A percentile compares a stretch with the other conserved stretches of the same genome.
Conservation (phyloP, 2,329 filamentous ascomycete genomes). For the Canariomyces notabilis region DNA sequence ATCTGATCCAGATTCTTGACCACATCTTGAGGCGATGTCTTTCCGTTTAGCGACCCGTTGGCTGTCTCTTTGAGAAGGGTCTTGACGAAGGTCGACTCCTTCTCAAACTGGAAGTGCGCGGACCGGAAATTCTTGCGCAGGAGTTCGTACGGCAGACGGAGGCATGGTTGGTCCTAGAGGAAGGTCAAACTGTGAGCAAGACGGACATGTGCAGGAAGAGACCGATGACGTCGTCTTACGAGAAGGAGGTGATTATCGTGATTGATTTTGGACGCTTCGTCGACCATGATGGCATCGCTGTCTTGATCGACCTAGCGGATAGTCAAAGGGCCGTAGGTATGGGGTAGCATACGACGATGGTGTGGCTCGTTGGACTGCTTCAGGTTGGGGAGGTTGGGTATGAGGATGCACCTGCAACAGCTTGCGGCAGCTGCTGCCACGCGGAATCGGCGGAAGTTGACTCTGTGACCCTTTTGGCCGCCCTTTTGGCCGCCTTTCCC, state of each 20-base stretch:
- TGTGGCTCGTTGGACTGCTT: not conserved
- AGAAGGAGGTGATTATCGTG: constrained; percentile 72
- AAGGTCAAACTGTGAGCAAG: not conserved
- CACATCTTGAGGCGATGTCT: constrained; percentile 62
- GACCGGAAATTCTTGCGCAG: constrained; percentile 91
- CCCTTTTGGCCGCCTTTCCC: not conserved
- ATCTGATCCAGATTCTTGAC: constrained; percentile 78
- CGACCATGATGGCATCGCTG: constrained; percentile 44
- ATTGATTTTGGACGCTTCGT: constrained; percentile 63
- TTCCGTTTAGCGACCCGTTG: constrained; percentile 60
- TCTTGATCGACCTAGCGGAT: not conserved
- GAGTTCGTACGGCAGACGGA: constrained; percentile 88
- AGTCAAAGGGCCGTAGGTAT: not conserved
- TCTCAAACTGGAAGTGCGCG: constrained; percentile 71
- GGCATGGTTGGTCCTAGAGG: constrained; percentile 80
- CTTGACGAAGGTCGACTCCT: constrained; percentile 59
- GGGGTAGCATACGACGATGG: not conserved
- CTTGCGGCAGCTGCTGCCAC: not conserved
- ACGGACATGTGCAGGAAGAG: not conserved
- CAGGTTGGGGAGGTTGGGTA: not conserved
- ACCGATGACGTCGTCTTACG: constrained; percentile 39
- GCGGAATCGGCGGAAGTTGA: not conserved
- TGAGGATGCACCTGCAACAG: too few species aligned
- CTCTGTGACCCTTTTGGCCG: too few species aligned
- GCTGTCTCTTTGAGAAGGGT: constrained; percentile 58